phyloP scores from a whole-genome alignment of 1,284 basidiomycete genomes.

The Trichosporon asahii region DNA sequence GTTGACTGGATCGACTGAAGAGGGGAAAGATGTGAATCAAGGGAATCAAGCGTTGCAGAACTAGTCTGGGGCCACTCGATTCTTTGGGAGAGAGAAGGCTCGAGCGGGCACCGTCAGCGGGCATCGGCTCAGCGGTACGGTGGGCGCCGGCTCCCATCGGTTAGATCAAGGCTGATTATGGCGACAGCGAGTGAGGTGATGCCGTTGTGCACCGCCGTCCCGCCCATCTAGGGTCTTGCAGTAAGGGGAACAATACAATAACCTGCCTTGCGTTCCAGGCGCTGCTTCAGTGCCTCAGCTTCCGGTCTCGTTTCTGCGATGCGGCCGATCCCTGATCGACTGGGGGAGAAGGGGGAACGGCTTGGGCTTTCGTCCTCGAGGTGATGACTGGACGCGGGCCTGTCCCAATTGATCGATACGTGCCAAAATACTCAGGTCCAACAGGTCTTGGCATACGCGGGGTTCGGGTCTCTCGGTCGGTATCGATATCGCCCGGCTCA shows the following conservation, averaged over 20 bases:
- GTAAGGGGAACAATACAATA: background rate
- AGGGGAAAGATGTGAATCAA: background rate
- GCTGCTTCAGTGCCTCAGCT: background rate
- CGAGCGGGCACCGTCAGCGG: background rate
- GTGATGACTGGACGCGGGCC: too few relatives aligned
- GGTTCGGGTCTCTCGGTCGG: too few relatives aligned
- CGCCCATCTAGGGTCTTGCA: background rate
- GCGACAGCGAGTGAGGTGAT: background rate
- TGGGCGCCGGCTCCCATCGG: background rate
- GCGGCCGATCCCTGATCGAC: background rate
- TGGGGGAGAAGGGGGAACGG: too few relatives aligned
- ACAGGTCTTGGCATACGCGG: background rate
- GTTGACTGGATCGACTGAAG: constrained; percentile 5
- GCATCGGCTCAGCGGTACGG: background rate
- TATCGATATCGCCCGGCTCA: background rate
- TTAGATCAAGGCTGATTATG: background rate
- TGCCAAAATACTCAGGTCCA: too few relatives aligned
- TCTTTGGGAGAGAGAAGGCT: background rate
- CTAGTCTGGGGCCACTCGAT: background rate
- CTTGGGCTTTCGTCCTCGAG: too few relatives aligned
- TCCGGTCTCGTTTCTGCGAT: background rate
- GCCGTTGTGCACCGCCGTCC: background rate
- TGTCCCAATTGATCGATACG: background rate
- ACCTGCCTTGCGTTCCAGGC: too few relatives aligned
- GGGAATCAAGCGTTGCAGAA: background rate